Conservation (phyloP, 257 asterid species). For the Echium plantagineum region DNA sequence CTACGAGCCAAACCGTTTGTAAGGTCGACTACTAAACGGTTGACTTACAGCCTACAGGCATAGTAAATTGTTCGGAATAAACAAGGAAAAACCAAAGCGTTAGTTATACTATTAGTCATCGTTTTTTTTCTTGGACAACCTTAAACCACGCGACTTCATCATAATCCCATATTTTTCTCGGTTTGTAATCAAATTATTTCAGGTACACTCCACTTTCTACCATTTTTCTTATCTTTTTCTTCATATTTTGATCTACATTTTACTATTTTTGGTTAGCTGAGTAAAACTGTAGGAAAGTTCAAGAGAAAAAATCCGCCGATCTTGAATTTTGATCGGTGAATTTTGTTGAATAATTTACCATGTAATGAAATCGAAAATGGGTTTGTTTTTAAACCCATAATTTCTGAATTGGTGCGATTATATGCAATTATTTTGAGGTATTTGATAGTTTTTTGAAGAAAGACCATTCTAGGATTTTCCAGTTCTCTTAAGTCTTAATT, state of each 20-base stretch:
- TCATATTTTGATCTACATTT: not conserved
- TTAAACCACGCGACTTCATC: not conserved
- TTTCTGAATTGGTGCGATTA: not conserved
- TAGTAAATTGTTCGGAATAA: too few species aligned
- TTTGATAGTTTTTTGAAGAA: too few species aligned
- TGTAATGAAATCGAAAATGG: not conserved
- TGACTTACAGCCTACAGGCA: too few species aligned
- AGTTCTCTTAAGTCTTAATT: too few species aligned
- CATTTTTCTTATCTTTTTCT: not conserved
- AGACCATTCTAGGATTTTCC: too few species aligned
- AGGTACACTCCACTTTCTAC: not conserved
- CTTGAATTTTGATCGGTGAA: not conserved
- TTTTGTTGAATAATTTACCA: not conserved
- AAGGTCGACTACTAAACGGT: too few species aligned
- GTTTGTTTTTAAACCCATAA: conserved; percentile 2
- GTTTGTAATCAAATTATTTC: not conserved
- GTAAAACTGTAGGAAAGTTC: not conserved
- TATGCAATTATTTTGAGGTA: not conserved
- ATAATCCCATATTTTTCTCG: not conserved
- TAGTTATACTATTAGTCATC: too few species aligned
- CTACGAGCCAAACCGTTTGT: too few species aligned
- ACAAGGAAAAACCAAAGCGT: too few species aligned
- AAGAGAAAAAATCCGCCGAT: conserved; percentile 2
- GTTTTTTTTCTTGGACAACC: not conserved
- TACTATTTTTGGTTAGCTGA: not conserved